Evolutionary conservation across 164 flowering plant species (phyloP).

Genomic region (Kalanchoe fedtschenkoi): DNA sequence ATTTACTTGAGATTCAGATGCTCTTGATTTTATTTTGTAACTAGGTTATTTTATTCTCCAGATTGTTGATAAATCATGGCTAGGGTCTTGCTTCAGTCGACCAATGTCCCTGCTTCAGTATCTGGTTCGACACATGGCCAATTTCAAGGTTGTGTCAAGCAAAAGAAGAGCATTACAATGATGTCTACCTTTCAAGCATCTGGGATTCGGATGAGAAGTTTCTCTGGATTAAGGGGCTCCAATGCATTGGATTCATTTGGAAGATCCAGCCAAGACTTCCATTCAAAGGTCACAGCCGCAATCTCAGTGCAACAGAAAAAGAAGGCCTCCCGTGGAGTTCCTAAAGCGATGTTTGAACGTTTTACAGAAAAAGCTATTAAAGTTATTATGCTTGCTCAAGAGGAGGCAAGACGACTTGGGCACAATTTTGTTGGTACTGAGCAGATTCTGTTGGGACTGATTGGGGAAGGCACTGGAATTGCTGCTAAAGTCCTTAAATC

Average conservation of each 20-base stretch:
- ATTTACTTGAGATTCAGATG: not conserved
- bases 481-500: constrained; percentile 95
- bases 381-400: constrained; percentile 96
- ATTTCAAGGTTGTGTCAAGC: constrained; percentile 26
- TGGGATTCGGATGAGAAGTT: constrained; percentile 22
- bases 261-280: constrained; percentile 28
- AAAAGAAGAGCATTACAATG: constrained; percentile 35
- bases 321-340: constrained; percentile 37
- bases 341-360: constrained; percentile 82
- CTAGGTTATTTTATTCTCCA: not conserved
- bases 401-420: constrained; percentile 92
- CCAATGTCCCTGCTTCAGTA: constrained; percentile 30
- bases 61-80: constrained; percentile 38
- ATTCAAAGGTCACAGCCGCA: constrained; percentile 37
- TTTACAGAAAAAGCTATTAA: constrained; percentile 93
- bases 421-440: constrained; percentile 97
- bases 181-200: constrained; percentile 21
- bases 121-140: constrained; percentile 23
- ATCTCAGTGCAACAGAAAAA: constrained; percentile 23
- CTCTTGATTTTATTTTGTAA: not conserved
- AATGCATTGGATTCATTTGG: constrained; percentile 42
- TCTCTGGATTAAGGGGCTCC: constrained; percentile 49
- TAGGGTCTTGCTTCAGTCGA: constrained; percentile 48
- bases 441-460: constrained; percentile 85
- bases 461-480: constrained; percentile 97